phyloP scores from a whole-genome alignment of 2,329 filamentous ascomycete genomes.

The Aspergillus bombycis region DNA sequence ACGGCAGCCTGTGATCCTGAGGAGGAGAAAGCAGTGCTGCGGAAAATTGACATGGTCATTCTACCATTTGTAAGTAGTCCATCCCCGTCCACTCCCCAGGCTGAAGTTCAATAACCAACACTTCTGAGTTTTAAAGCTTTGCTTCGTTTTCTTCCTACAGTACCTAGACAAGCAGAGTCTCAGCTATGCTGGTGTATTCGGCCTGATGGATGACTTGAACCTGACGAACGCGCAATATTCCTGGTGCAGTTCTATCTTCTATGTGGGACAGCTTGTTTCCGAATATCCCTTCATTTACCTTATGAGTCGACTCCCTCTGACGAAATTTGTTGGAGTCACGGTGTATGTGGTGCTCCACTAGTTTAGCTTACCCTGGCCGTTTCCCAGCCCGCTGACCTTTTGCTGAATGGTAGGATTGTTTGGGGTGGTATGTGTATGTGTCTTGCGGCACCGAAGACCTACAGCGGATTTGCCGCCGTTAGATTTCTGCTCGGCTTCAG shows the following conservation, averaged over 20 bases:
- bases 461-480: conserved; percentile 43
- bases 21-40: not conserved
- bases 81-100: too few species aligned
- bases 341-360: not conserved
- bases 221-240: conserved; percentile 51
- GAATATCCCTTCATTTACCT: conserved; percentile 56
- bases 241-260: conserved; percentile 44
- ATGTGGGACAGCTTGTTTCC: conserved; percentile 45
- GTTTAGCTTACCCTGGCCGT: not conserved
- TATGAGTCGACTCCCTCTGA: conserved; percentile 52
- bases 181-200: not conserved
- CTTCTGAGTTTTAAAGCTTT: not conserved
- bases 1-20: not conserved
- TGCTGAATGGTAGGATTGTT: not conserved
- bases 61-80: not conserved
- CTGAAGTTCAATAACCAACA: not conserved
- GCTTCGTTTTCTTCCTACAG: not conserved
- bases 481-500: conserved; percentile 50
- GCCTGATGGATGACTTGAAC: conserved; percentile 41
- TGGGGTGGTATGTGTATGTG: not conserved
- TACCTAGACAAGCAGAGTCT: not conserved
- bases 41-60: not conserved
- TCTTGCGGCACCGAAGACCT: conserved; percentile 38
- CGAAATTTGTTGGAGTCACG: not conserved
- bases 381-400: not conserved